Percentiles rank a stretch among this genome's conserved stretches.
phyloP scores from a whole-genome alignment of 192 early-diverging fungal genomes.

The Gigaspora rosea region DNA sequence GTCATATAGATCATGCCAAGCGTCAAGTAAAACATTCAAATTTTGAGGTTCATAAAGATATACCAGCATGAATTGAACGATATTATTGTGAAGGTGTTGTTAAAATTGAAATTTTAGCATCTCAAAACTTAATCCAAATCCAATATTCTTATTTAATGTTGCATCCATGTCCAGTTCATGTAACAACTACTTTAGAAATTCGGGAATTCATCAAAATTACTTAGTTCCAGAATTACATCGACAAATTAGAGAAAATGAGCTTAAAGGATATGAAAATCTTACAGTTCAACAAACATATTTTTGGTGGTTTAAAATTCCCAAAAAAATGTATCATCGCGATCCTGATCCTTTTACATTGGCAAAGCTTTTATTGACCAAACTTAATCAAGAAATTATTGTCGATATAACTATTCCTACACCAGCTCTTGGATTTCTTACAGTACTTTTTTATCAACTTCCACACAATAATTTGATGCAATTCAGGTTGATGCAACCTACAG shows the following conservation, averaged over 20 bases:
- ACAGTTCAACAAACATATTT: constrained; percentile 19
- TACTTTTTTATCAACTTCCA: background rate
- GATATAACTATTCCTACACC: background rate
- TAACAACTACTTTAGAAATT: background rate
- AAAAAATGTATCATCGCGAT: background rate
- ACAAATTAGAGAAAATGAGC: background rate
- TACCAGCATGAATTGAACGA: too few relatives aligned
- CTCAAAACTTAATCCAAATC: too few relatives aligned
- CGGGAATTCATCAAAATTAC: background rate
- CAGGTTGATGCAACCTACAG: background rate
- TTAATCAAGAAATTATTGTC: background rate
- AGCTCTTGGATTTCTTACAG: background rate
- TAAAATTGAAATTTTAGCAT: too few relatives aligned
- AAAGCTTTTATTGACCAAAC: constrained; percentile 1
- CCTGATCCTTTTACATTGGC: background rate
- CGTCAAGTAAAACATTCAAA: too few relatives aligned
- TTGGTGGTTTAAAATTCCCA: background rate
- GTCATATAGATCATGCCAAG: too few relatives aligned
- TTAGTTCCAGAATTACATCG: background rate
- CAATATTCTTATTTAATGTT: too few relatives aligned
- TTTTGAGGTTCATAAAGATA: too few relatives aligned
- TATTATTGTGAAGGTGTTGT: too few relatives aligned
- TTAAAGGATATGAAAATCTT: background rate
- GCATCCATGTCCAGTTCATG: background rate
- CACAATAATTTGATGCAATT: constrained; percentile 13